These are phyloP conservation scores for Nicotiana rustica DNA, from an alignment of 305 asterid genomes.

Conservation along the genomic window DNA sequence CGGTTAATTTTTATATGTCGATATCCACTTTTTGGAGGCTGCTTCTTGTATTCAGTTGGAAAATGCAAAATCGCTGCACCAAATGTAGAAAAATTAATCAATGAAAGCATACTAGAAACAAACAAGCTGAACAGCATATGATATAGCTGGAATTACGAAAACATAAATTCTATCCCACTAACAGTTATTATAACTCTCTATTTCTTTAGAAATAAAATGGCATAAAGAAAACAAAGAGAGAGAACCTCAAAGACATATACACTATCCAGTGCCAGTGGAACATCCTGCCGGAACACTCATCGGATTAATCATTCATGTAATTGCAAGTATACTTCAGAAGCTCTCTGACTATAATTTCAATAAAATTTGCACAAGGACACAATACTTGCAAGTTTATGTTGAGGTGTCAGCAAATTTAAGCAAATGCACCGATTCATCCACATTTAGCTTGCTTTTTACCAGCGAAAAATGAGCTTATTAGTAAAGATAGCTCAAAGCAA, in stretches of 20 bases:
- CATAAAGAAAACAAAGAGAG: neutral
- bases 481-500: neutral
- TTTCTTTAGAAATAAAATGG: slow-evolving; percentile 16
- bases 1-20: slow-evolving; percentile 85
- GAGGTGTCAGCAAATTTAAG: neutral
- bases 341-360: neutral
- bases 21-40: slow-evolving; percentile 83
- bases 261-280: neutral
- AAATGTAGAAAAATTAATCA: slow-evolving; percentile 49
- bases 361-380: neutral
- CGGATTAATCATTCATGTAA: neutral
- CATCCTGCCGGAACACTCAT: neutral
- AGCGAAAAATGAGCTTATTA: neutral
- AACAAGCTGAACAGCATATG: slow-evolving; percentile 17
- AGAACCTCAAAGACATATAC: slow-evolving; percentile 1
- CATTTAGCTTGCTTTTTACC: neutral
- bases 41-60: slow-evolving; percentile 84
- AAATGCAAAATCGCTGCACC: slow-evolving; percentile 96
- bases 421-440: neutral
- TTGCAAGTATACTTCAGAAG: neutral
- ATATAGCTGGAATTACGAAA: slow-evolving; percentile 8
- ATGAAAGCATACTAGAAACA: slow-evolving; percentile 31
- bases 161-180: slow-evolving; percentile 20
- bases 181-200: slow-evolving; percentile 5
- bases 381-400: neutral